These are phyloP conservation scores for Ulota crispa DNA, from an alignment of 225 moss, liverwort and hornwort genomes.

Conservation along the genomic window DNA sequence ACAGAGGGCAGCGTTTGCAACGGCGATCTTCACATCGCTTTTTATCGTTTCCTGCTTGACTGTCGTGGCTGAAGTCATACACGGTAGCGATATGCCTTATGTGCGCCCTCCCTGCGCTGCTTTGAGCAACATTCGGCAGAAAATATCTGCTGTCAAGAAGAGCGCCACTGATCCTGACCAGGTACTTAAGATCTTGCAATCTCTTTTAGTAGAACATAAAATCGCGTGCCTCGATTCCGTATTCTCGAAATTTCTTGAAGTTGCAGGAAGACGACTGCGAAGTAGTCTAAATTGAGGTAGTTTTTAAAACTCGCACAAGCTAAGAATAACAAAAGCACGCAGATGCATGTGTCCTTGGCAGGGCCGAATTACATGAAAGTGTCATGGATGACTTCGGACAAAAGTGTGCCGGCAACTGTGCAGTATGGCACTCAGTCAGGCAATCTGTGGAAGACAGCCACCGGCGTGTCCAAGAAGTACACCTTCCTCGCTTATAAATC, in stretches of 20 bases:
- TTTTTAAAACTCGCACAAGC: not conserved
- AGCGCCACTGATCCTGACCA: slow-evolving; percentile 46
- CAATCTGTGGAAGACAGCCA: slow-evolving; percentile 33
- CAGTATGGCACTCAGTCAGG: slow-evolving; percentile 69
- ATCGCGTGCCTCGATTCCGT: not conserved
- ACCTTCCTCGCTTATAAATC: slow-evolving; percentile 62
- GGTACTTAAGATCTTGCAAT: slow-evolving; percentile 23
- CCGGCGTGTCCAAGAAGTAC: slow-evolving; percentile 62
- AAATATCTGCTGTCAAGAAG: slow-evolving; percentile 9
- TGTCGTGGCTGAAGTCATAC: slow-evolving; percentile 15
- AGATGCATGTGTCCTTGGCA: slow-evolving; percentile 65
- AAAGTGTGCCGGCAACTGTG: slow-evolving; percentile 42
- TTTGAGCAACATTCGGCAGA: slow-evolving; percentile 1
- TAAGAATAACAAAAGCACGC: slow-evolving; percentile 15
- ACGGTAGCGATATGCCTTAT: slow-evolving; percentile 21
- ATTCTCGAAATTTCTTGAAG: not conserved
- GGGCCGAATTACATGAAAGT: slow-evolving; percentile 59
- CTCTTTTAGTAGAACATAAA: not conserved
- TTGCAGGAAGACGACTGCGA: not conserved
- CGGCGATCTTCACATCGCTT: slow-evolving; percentile 16
- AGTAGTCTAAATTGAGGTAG: not conserved
- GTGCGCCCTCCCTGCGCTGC: slow-evolving; percentile 38
- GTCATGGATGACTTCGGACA: slow-evolving; percentile 53
- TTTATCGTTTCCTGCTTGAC: not conserved
- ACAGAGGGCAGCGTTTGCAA: not conserved